Percentiles rank a stretch among this genome's conserved stretches.
phyloP scores from a whole-genome alignment of 495 filamentous ascomycete species.

The Trichoderma gamsii region DNA sequence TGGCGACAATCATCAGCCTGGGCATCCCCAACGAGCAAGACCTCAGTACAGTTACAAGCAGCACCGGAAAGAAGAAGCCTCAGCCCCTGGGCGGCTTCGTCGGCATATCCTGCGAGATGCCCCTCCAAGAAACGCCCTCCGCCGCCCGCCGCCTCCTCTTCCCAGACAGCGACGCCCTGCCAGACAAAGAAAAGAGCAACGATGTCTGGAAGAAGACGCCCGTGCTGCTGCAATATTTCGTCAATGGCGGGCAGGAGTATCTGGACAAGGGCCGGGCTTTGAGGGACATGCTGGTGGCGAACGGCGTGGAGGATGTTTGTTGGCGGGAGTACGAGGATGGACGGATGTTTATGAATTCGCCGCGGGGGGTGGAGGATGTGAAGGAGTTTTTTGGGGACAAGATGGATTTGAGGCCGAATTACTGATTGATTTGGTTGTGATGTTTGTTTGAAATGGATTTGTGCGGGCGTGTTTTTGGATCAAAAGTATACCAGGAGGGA shows the following conservation, averaged over 20 bases:
- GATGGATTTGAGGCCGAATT: constrained; percentile 4
- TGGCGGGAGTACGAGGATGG: constrained; percentile 2
- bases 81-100: neutral
- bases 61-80: neutral
- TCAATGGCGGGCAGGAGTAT: neutral
- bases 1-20: neutral
- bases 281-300: neutral
- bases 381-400: neutral
- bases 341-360: neutral
- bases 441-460: neutral
- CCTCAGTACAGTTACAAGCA: no score
- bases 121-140: neutral
- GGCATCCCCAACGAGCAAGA: neutral
- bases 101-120: neutral
- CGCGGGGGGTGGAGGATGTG: constrained; percentile 3
- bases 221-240: neutral
- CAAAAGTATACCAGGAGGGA: no score
- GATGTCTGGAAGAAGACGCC: neutral
- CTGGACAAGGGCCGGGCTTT: neutral
- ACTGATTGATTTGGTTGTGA: neutral
- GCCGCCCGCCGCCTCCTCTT: neutral
- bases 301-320: neutral
- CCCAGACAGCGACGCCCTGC: neutral
- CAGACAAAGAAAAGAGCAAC: neutral
- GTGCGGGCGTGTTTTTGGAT: neutral